A percentile compares a stretch with the other conserved stretches of the same genome.
Evolutionary conservation across 2,329 filamentous ascomycete genomes (phyloP).

Genomic region (Onygenales sp.): DNA sequence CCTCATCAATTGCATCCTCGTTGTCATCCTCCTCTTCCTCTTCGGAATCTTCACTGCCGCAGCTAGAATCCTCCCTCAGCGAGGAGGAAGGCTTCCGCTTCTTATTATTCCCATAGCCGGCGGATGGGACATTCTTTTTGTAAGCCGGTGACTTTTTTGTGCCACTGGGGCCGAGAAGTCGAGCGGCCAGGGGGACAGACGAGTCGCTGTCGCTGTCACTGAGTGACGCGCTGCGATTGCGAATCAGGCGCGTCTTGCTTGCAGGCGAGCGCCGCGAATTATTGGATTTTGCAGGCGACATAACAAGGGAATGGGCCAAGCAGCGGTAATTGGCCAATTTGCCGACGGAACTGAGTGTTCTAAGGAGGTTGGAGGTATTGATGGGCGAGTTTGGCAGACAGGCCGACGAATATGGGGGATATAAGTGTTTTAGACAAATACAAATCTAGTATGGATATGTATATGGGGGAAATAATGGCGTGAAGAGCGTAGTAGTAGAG

Average conservation of each 20-base stretch:
- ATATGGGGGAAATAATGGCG: not conserved
- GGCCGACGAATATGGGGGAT: no score
- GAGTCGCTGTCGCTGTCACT: slow-evolving; percentile 1
- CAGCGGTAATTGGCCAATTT: not conserved
- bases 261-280: not conserved
- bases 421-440: no score
- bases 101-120: slow-evolving; percentile 17
- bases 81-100: slow-evolving; percentile 27
- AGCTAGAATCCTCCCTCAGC: slow-evolving; percentile 23
- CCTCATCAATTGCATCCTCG: slow-evolving; percentile 31
- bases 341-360: not conserved
- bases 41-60: slow-evolving; percentile 25
- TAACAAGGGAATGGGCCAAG: not conserved
- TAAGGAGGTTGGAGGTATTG: not conserved
- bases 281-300: not conserved
- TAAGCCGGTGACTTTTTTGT: slow-evolving; percentile 2
- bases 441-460: no score
- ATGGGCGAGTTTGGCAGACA: no score
- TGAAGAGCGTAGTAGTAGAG: not conserved
- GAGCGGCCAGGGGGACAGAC: slow-evolving; percentile 4
- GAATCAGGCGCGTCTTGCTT: not conserved
- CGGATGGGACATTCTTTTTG: slow-evolving; percentile 15
- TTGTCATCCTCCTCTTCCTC: slow-evolving; percentile 18
- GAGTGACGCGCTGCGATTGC: not conserved
- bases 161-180: slow-evolving; percentile 6